Conservation (phyloP, 768 basidiomycete genomes). For the Hypholoma sublateritium region DNA sequence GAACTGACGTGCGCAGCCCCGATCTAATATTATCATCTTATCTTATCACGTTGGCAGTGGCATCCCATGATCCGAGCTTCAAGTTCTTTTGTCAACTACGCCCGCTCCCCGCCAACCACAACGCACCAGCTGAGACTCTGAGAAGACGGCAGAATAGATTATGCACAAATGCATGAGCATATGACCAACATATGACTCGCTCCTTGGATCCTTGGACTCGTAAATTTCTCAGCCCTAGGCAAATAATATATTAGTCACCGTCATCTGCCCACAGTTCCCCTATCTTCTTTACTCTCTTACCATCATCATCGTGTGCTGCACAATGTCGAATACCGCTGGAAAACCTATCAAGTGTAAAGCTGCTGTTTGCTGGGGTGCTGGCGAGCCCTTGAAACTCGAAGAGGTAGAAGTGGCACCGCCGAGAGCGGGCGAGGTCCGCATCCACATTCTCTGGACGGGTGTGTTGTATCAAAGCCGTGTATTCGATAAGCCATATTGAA, state of each 20-base stretch:
- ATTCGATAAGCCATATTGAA: no score
- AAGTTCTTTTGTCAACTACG: no score
- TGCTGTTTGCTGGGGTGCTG: slow-evolving; percentile 94
- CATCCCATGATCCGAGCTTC: no score
- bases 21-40: neutral
- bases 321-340: slow-evolving; percentile 76
- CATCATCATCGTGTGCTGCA: slow-evolving; percentile 19
- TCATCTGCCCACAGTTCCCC: neutral
- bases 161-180: slow-evolving; percentile 2
- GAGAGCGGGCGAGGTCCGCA: slow-evolving; percentile 85
- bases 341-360: slow-evolving; percentile 87
- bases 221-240: slow-evolving; percentile 16
- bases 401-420: slow-evolving; percentile 95
- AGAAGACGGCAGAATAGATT: slow-evolving; percentile 11
- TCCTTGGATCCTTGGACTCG: neutral
- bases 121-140: slow-evolving; percentile 3
- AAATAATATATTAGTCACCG: slow-evolving; percentile 12
- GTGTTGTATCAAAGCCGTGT: slow-evolving; percentile 15
- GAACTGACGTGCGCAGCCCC: neutral
- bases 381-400: slow-evolving; percentile 83
- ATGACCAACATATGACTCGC: slow-evolving; percentile 5
- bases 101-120: no score
- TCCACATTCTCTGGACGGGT: slow-evolving; percentile 92
- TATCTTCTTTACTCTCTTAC: slow-evolving; percentile 20
- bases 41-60: neutral